Conservation (phyloP, 2,329 filamentous ascomycete genomes). For the Penicillium brasilianum region DNA sequence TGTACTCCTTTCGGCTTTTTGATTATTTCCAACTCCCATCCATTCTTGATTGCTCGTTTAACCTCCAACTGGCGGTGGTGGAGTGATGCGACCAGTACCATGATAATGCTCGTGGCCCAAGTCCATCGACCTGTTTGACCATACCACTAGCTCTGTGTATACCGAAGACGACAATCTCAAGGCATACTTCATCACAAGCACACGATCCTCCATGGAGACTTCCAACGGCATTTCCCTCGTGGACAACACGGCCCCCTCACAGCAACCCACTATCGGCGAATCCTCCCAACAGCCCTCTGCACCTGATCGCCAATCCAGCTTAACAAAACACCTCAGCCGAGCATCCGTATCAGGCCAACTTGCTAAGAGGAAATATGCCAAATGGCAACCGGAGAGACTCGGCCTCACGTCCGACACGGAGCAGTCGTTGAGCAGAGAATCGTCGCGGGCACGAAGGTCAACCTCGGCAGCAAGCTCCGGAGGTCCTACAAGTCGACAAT, state of each 20-base stretch:
- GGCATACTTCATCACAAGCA: neutral
- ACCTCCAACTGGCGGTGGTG: slow-evolving; percentile 3
- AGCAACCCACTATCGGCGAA: slow-evolving; percentile 31
- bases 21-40: neutral
- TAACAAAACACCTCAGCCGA: slow-evolving; percentile 40
- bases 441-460: slow-evolving; percentile 26
- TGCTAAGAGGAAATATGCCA: slow-evolving; percentile 52
- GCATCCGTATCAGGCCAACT: slow-evolving; percentile 47
- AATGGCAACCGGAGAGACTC: slow-evolving; percentile 62
- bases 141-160: neutral
- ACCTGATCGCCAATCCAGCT: slow-evolving; percentile 26
- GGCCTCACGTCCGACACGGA: slow-evolving; percentile 45
- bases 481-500: slow-evolving; percentile 14
- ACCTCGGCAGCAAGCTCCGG: slow-evolving; percentile 26
- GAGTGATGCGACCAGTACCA: slow-evolving; percentile 12
- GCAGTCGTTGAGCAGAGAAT: slow-evolving; percentile 22
- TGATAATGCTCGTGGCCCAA: slow-evolving; percentile 16
- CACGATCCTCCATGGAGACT: slow-evolving; percentile 31
- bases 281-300: slow-evolving; percentile 28
- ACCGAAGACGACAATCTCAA: neutral
- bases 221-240: slow-evolving; percentile 42
- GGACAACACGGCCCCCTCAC: slow-evolving; percentile 45
- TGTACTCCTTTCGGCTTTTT: neutral
- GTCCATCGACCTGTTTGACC: slow-evolving; percentile 6
- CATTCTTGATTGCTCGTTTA: neutral